phyloP scores from a whole-genome alignment of 148 eudicot genomes.

The Vaccinium macrocarpon region DNA sequence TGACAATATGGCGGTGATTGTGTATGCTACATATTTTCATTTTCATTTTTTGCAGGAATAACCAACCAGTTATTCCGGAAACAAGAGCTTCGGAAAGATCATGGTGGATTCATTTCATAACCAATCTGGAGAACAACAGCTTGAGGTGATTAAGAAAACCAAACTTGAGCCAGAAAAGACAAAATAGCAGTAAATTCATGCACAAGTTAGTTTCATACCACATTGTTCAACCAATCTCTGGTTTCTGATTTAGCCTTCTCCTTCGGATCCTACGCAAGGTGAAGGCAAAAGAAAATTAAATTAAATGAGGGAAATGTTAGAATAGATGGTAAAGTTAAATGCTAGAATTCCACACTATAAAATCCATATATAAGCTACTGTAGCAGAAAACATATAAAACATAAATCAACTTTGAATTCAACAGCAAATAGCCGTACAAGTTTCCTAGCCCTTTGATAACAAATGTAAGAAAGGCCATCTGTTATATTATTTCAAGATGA shows the following conservation, averaged over 20 bases:
- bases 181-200: not conserved
- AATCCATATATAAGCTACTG: not conserved
- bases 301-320: not conserved
- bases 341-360: not conserved
- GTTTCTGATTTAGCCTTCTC: slow-evolving; percentile 99
- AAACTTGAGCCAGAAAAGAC: not conserved
- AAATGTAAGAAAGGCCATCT: not conserved
- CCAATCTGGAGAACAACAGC: not conserved
- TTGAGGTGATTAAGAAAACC: not conserved
- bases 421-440: not conserved
- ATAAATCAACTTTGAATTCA: not conserved
- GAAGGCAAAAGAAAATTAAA: slow-evolving; percentile 12
- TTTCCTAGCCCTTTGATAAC: not conserved
- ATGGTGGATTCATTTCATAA: not conserved
- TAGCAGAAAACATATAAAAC: slow-evolving; percentile 9
- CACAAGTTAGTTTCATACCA: slow-evolving; percentile 53
- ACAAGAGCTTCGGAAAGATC: not conserved
- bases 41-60: not conserved
- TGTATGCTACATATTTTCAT: not conserved
- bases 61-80: not conserved
- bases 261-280: slow-evolving; percentile 72
- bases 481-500: not conserved
- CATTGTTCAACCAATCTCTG: slow-evolving; percentile 95
- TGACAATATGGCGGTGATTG: not conserved
- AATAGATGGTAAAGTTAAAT: not conserved